Conservation (phyloP, 176 grass and related monocot genomes). For the Triticum turgidum region DNA sequence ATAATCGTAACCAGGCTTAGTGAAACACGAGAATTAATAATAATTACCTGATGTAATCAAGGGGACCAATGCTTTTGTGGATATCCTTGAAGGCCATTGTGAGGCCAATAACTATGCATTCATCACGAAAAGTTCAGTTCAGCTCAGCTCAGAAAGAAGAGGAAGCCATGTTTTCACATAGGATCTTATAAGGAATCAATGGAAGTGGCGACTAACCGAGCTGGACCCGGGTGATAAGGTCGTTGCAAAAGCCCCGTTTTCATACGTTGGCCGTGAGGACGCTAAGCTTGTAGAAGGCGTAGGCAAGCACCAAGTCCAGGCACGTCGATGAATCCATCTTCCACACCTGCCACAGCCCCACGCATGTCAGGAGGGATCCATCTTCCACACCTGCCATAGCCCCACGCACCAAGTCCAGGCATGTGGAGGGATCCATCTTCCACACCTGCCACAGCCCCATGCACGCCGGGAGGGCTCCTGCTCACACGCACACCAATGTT, state of each 20-base stretch:
- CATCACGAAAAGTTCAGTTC: neutral
- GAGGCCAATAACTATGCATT: neutral
- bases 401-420: neutral
- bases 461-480: neutral
- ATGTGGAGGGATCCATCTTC: neutral
- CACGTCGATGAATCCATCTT: neutral
- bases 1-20: neutral
- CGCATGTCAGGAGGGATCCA: neutral
- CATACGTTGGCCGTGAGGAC: neutral
- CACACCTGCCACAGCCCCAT: neutral
- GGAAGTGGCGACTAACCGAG: neutral
- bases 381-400: neutral
- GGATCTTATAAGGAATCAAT: neutral
- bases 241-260: neutral
- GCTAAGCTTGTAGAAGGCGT: constrained; percentile 25
- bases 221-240: constrained; percentile 3
- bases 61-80: neutral
- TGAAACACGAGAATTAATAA: neutral
- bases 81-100: neutral
- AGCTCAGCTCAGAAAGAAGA: too few species aligned
- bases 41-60: neutral
- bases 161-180: neutral
- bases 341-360: neutral
- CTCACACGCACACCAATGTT: neutral
- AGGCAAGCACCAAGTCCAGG: neutral